These are phyloP conservation scores for Leccinum subgranulosum DNA, from an alignment of 768 basidiomycete genomes.

Conservation along the genomic window DNA sequence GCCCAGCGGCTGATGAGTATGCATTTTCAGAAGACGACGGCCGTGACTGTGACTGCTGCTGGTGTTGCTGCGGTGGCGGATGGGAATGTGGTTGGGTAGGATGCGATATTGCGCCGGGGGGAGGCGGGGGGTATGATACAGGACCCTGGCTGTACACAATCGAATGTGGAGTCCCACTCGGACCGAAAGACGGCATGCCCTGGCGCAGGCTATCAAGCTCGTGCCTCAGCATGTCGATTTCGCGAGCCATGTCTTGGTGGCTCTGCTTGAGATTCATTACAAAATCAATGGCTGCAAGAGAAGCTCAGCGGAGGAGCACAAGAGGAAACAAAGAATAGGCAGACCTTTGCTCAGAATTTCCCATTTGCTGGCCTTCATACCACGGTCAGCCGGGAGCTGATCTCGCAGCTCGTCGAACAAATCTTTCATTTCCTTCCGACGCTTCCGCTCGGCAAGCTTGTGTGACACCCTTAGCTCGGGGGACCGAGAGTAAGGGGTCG, in stretches of 20 bases:
- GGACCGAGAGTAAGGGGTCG: constrained; percentile 90
- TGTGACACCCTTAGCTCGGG: constrained; percentile 94
- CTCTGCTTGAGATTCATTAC: constrained; percentile 73
- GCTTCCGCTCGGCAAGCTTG: constrained; percentile 94
- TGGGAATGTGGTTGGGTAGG: constrained; percentile 33
- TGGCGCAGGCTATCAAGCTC: constrained; percentile 66
- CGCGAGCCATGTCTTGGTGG: constrained; percentile 73
- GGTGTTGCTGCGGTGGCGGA: constrained; percentile 28
- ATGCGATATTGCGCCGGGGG: constrained; percentile 44
- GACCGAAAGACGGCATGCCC: constrained; percentile 52
- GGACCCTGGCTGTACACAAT: constrained; percentile 52
- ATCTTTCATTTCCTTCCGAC: constrained; percentile 99
- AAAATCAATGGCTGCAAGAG: constrained; percentile 76
- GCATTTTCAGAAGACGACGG: constrained; percentile 62
- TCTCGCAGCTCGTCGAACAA: constrained; percentile 95
- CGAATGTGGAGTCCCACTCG: constrained; percentile 46
- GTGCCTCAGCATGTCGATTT: constrained; percentile 74
- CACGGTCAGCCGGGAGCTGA: constrained; percentile 86
- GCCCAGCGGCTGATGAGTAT: constrained; percentile 42
- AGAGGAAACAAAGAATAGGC: constrained; percentile 11
- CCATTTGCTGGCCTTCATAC: constrained; percentile 98
- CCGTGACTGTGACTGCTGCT: constrained; percentile 44
- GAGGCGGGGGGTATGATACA: constrained; percentile 45
- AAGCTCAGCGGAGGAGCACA: background rate
- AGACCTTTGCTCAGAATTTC: constrained; percentile 95